A percentile compares a stretch with the other conserved stretches of the same genome.
Conservation (phyloP, 371 early-diverging fungal genomes). For the Batkoa obscura region DNA sequence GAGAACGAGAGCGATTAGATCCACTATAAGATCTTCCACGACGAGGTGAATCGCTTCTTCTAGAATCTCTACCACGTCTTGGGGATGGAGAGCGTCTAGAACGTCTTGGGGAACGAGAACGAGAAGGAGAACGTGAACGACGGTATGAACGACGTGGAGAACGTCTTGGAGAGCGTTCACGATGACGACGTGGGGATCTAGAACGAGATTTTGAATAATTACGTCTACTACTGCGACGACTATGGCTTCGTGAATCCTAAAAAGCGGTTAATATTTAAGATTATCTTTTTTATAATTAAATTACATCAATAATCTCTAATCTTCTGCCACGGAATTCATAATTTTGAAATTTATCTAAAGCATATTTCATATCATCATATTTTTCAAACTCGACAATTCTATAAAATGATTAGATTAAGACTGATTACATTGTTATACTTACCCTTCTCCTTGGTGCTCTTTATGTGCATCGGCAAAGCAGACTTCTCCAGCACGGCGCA, state of each 20-base stretch:
- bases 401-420: constrained; percentile 7
- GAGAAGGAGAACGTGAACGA: not conserved
- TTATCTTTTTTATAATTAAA: not conserved
- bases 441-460: constrained; percentile 72
- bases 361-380: constrained; percentile 63
- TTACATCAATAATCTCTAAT: constrained; percentile 58
- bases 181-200: not conserved
- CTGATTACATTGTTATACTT: constrained; percentile 10
- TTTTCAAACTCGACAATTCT: constrained; percentile 77
- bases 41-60: too few species aligned
- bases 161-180: not conserved
- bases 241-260: not conserved
- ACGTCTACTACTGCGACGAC: not conserved
- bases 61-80: too few species aligned
- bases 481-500: constrained; percentile 89
- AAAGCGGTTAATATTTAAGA: not conserved
- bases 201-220: not conserved
- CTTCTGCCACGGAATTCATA: constrained; percentile 66
- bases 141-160: constrained; percentile 3
- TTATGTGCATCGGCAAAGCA: constrained; percentile 75
- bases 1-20: too few species aligned
- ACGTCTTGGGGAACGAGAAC: not conserved
- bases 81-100: too few species aligned
- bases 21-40: too few species aligned
- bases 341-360: constrained; percentile 66